These are phyloP conservation scores for Coprinopsis cinerea DNA, from an alignment of 768 basidiomycete genomes.

Conservation along the genomic window DNA sequence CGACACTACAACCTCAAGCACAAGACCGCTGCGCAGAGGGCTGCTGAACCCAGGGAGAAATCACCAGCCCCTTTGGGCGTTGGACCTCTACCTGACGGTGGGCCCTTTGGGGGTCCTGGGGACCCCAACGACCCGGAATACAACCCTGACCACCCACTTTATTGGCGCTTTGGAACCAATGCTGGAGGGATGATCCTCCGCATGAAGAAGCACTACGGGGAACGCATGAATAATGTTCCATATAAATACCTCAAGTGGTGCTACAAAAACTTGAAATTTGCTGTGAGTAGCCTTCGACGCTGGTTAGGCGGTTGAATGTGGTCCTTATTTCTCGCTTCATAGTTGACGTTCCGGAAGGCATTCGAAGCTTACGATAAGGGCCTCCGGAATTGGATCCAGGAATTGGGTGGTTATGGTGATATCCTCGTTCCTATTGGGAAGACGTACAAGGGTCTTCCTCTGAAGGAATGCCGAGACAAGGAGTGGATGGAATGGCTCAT, in stretches of 20 bases:
- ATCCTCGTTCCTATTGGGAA: neutral
- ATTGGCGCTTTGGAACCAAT: neutral
- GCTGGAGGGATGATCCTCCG: neutral
- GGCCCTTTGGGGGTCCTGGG: slow-evolving; percentile 63
- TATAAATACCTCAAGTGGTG: slow-evolving; percentile 4
- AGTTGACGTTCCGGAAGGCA: neutral
- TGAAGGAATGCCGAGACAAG: slow-evolving; percentile 1
- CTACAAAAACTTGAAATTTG: neutral
- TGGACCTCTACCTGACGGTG: slow-evolving; percentile 77
- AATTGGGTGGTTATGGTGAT: neutral
- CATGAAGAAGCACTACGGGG: neutral
- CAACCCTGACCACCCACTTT: neutral
- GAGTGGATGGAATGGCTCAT: neutral
- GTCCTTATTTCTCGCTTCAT: neutral
- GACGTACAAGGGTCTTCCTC: neutral
- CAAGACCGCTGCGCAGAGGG: too few relatives aligned
- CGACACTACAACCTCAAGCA: too few relatives aligned
- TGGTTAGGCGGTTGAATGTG: neutral
- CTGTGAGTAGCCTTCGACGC: neutral
- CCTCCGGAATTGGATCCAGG: neutral
- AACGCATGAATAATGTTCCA: neutral
- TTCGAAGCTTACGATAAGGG: neutral
- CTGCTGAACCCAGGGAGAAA: too few relatives aligned
- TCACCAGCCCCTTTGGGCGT: too few relatives aligned
- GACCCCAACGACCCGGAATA: slow-evolving; percentile 19